Evolutionary conservation across 192 early-diverging fungal genomes (phyloP).

Genomic region (Allomyces macrogynus): DNA sequence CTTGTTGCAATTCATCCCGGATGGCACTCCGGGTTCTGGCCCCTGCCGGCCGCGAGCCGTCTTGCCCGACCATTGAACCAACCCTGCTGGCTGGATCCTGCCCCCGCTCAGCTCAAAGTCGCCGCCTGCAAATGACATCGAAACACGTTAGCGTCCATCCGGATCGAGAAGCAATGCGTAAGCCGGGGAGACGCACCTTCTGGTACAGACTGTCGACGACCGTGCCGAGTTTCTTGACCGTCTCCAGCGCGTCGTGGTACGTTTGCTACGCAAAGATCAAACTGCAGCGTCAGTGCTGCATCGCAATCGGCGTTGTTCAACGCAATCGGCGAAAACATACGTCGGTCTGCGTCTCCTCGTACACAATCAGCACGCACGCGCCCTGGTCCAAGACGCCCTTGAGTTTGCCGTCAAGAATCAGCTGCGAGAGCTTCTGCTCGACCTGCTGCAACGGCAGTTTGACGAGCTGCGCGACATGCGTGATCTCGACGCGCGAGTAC

Average conservation of each 20-base stretch:
- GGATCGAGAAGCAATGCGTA: background rate
- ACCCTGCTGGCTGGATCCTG: background rate
- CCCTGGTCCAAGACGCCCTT: constrained; percentile 94
- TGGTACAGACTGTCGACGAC: constrained; percentile 89
- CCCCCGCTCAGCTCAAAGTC: background rate
- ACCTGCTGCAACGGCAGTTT: constrained; percentile 83
- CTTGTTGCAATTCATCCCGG: no score
- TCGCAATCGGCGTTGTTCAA: background rate
- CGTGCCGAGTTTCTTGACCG: constrained; percentile 86
- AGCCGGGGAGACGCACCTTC: constrained; percentile 30
- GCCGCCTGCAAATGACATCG: background rate
- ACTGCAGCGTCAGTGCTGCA: background rate
- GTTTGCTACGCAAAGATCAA: constrained; percentile 39
- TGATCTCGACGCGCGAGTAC: constrained; percentile 89
- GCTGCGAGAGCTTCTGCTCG: constrained; percentile 90
- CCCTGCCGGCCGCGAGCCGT: no score
- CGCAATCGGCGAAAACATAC: constrained; percentile 22
- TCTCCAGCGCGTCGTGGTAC: constrained; percentile 79
- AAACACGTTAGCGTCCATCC: background rate
- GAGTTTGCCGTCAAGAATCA: constrained; percentile 97
- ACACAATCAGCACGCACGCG: constrained; percentile 81
- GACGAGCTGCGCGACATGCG: constrained; percentile 81
- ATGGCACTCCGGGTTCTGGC: no score
- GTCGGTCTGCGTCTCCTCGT: constrained; percentile 72
- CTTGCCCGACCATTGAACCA: no score